phyloP scores from a whole-genome alignment of 768 basidiomycete genomes.

The Leccinum barrowsii region DNA sequence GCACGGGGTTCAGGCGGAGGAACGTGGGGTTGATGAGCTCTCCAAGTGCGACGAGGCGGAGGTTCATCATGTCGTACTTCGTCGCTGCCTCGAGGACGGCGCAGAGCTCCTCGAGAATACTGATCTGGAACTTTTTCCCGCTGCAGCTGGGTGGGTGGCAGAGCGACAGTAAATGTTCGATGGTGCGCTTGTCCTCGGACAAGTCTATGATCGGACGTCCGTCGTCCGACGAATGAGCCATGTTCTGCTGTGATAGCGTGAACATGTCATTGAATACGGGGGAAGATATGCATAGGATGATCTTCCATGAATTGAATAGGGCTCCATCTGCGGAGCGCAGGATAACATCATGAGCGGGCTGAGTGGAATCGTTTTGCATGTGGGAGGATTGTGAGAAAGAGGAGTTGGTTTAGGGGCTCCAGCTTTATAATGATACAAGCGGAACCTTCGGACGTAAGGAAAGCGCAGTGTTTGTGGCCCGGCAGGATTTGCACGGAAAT shows the following conservation, averaged over 20 bases:
- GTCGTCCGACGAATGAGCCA: not conserved
- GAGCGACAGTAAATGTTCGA: conserved; percentile 7
- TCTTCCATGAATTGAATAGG: conserved; percentile 9
- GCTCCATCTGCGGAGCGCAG: conserved; percentile 14
- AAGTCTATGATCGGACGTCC: conserved; percentile 8
- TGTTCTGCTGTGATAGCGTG: conserved; percentile 5
- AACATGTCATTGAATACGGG: conserved; percentile 16
- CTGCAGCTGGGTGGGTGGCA: conserved; percentile 7
- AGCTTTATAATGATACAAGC: too few species aligned
- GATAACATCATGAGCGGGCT: conserved; percentile 8
- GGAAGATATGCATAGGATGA: conserved; percentile 6
- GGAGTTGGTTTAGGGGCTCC: too few species aligned
- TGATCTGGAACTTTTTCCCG: not conserved
- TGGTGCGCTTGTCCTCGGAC: conserved; percentile 7
- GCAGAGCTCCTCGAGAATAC: not conserved
- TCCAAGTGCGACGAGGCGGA: not conserved
- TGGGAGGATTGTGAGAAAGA: not conserved
- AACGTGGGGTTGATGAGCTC: not conserved
- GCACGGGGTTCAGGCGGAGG: conserved; percentile 6
- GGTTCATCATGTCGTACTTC: conserved; percentile 17
- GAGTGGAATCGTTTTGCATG: conserved; percentile 12
- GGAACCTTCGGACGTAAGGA: too few species aligned
- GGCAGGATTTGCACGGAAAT: too few species aligned
- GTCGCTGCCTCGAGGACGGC: conserved; percentile 5
- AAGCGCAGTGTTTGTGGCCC: too few species aligned